phyloP scores from a whole-genome alignment of 75 land plant species.

The Selaginella moellendorffii region DNA sequence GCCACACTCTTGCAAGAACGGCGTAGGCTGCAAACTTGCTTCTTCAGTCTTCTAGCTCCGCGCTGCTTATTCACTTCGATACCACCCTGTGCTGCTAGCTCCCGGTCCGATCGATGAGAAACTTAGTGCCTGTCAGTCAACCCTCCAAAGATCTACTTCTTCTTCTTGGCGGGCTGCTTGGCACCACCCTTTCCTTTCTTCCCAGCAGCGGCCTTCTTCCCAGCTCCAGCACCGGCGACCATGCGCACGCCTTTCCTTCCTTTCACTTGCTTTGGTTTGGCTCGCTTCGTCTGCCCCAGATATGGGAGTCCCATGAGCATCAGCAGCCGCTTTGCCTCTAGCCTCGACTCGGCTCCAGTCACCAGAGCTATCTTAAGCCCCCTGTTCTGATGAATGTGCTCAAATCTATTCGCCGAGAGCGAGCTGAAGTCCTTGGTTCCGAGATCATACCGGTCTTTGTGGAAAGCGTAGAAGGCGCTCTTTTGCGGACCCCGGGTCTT shows the following conservation, averaged over 20 bases:
- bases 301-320: background rate
- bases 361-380: background rate
- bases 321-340: background rate
- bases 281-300: background rate
- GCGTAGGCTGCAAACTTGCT: too few species aligned
- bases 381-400: background rate
- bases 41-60: too few species aligned
- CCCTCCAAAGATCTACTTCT: too few species aligned
- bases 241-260: background rate
- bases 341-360: background rate
- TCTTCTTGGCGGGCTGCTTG: conserved; percentile 1
- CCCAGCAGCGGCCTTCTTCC: background rate
- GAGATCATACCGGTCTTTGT: background rate
- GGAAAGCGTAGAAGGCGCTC: background rate
- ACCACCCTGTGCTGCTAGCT: too few species aligned
- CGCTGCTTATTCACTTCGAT: too few species aligned
- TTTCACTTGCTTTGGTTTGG: background rate
- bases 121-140: too few species aligned
- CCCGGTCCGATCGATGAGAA: too few species aligned
- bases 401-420: background rate
- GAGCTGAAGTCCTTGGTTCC: background rate
- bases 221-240: background rate
- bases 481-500: background rate
- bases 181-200: background rate
- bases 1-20: too few species aligned